Evolutionary conservation across 1,284 basidiomycete species (phyloP).

Genomic region (Trichosporon inkin): DNA sequence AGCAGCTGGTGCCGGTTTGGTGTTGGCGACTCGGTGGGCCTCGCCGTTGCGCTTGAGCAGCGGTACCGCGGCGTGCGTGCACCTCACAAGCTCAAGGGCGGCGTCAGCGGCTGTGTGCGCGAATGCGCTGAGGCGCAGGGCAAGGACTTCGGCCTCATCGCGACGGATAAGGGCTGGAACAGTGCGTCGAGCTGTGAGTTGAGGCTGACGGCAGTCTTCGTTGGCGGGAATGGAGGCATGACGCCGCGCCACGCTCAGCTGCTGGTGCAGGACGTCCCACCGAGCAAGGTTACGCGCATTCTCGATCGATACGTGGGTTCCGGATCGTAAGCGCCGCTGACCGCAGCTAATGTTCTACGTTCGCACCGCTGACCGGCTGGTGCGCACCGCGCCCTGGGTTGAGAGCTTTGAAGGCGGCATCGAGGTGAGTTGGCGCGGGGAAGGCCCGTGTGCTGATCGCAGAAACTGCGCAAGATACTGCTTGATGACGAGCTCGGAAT

Average conservation of each 20-base stretch:
- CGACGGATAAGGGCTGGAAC: slow-evolving; percentile 73
- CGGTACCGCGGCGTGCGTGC: slow-evolving; percentile 65
- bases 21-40: slow-evolving; percentile 68
- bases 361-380: slow-evolving; percentile 63
- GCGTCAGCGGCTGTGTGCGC: slow-evolving; percentile 69
- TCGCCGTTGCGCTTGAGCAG: slow-evolving; percentile 68
- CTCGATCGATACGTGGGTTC: slow-evolving; percentile 59
- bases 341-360: slow-evolving; percentile 62
- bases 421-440: slow-evolving; percentile 38
- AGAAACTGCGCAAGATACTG: slow-evolving; percentile 61
- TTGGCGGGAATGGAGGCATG: slow-evolving; percentile 70
- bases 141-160: slow-evolving; percentile 73
- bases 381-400: slow-evolving; percentile 72
- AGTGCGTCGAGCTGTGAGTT: slow-evolving; percentile 43
- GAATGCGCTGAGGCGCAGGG: slow-evolving; percentile 73
- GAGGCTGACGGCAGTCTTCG: slow-evolving; percentile 55
- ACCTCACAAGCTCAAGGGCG: slow-evolving; percentile 74
- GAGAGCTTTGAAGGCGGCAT: slow-evolving; percentile 67
- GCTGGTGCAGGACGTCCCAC: slow-evolving; percentile 59
- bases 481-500: slow-evolving; percentile 73
- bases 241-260: slow-evolving; percentile 60
- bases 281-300: slow-evolving; percentile 61
- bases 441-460: no score
- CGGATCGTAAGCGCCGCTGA: no score
- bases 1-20: slow-evolving; percentile 70